Evolutionary conservation across 257 asterid genomes (phyloP).

Genomic region (Leptodermis oblonga): DNA sequence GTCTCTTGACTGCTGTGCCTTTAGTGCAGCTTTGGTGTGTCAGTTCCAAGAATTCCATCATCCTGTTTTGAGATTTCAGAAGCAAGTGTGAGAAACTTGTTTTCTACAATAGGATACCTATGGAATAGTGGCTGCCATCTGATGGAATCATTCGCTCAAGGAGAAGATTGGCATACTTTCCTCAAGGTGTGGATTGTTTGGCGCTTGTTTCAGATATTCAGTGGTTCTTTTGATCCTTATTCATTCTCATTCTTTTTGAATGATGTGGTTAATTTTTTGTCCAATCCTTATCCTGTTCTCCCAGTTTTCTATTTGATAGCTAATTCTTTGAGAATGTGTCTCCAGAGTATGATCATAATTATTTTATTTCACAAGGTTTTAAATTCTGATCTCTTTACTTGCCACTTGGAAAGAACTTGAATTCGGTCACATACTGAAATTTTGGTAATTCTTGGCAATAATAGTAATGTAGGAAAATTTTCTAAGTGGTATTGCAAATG

Average conservation of each 20-base stretch:
- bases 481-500: neutral
- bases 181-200: conserved; percentile 46
- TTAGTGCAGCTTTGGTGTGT: conserved; percentile 48
- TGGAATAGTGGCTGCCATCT: conserved; percentile 57
- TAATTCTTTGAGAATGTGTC: neutral
- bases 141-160: conserved; percentile 58
- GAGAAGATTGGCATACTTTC: conserved; percentile 80
- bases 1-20: conserved; percentile 9
- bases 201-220: neutral
- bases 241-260: neutral
- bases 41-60: conserved; percentile 54
- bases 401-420: neutral
- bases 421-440: neutral
- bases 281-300: neutral
- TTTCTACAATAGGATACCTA: conserved; percentile 43
- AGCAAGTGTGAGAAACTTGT: conserved; percentile 47
- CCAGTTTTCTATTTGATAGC: neutral
- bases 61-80: conserved; percentile 83
- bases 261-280: neutral
- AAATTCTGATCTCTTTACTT: neutral
- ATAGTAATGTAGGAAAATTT: neutral
- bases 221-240: neutral
- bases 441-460: neutral
- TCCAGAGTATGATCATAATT: neutral
- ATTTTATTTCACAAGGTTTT: neutral